A percentile compares a stretch with the other conserved stretches of the same genome.
Evolutionary conservation across 176 grass and related monocot species (phyloP).

Genomic region (Triticum dicoccoides): DNA sequence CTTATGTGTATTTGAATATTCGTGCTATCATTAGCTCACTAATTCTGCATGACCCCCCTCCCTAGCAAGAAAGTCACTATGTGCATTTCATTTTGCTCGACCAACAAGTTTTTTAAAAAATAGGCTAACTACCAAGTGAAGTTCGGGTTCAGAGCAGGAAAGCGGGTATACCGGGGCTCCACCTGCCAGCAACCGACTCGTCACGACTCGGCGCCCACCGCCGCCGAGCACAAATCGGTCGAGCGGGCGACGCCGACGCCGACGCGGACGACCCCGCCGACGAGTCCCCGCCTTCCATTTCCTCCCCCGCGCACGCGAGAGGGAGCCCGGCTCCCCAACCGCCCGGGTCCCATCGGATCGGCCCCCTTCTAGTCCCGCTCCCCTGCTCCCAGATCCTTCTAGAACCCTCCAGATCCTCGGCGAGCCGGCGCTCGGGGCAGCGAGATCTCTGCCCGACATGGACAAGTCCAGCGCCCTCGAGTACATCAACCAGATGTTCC

Average conservation of each 20-base stretch:
- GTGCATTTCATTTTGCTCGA: neutral
- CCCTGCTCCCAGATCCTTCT: slow-evolving; percentile 33
- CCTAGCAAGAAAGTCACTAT: no score
- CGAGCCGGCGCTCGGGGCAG: slow-evolving; percentile 18
- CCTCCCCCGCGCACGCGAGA: neutral
- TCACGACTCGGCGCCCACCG: slow-evolving; percentile 24
- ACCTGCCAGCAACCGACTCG: slow-evolving; percentile 21
- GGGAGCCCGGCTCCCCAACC: neutral
- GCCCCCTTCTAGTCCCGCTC: neutral
- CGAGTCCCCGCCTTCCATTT: slow-evolving; percentile 21
- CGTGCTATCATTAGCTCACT: no score
- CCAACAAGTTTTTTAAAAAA: neutral
- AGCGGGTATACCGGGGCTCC: neutral
- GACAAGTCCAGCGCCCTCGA: slow-evolving; percentile 95
- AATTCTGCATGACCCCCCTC: no score
- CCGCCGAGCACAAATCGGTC: slow-evolving; percentile 37
- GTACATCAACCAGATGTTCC: slow-evolving; percentile 99
- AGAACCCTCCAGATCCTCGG: slow-evolving; percentile 33
- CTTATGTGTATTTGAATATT: no score
- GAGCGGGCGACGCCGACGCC: slow-evolving; percentile 25
- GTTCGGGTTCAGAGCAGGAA: neutral
- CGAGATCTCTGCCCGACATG: slow-evolving; percentile 56
- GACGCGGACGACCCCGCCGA: slow-evolving; percentile 31
- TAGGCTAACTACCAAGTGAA: neutral
- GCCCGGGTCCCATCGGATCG: slow-evolving; percentile 11